Base-by-base conservation (phyloP, 2,329 filamentous ascomycete genomes). In the Sporothrix mexicana region DNA sequence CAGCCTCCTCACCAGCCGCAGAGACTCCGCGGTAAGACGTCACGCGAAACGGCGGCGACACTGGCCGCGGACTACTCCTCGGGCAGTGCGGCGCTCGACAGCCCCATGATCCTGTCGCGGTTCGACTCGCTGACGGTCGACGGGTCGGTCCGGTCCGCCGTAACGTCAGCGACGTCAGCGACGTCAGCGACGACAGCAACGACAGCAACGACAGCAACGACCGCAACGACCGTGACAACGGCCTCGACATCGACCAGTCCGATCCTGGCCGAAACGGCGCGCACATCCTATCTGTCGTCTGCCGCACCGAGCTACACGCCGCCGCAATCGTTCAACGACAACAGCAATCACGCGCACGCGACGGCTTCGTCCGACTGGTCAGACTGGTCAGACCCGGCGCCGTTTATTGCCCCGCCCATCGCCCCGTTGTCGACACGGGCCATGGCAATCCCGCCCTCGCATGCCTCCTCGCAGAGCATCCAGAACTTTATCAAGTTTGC, bases 401-500 rank as follows among this genome's bases (percentile, higher is more conserved):
- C 55, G 4, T 70, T 70, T 70, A 12, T 62, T 1, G 67, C 67
- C 2, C 72, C 72, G 25, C 68, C 68, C 8, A 64, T 73, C 17
- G 36, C 72, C 0, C n/a, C 61, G 1, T 67, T 70, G 13, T 72
- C 73, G 25, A 51, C 73, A 5, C 55, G 64, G 2, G 45, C 70
- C 6, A 2, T 69, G n/a, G n/a, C n/a, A n/a, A n/a, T n/a, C 57
- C 55, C 59, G 10, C 59, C 55, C 15, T 20, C 10, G 49, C 17
- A 30, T 49, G 64, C 23, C 13, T n/a, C 51, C 30, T 66, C 62
- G 0, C 62, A 69, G 69, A 74, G 74, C 71, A 74, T 76, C 36
- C 75, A 74, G 49, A 73, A 76, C 45, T 74, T 76, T 47, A 74
- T 76, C 69, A 72, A 68, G 13, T 75, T 75, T 53, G 71, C 69